phyloP scores from a whole-genome alignment of 306 rosid species.

The Amphicarpaea edgeworthii region DNA sequence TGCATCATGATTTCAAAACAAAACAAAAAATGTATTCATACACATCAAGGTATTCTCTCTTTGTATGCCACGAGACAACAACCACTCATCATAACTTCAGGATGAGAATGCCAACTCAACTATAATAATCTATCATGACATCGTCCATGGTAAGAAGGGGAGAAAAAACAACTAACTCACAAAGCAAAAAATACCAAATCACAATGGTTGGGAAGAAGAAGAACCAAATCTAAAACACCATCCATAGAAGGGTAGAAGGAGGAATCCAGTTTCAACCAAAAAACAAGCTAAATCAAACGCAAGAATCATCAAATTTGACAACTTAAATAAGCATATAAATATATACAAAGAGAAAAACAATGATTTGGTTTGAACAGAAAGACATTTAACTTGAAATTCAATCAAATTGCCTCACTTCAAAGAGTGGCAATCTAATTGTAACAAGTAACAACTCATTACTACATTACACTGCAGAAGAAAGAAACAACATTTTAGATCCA shows the following conservation, averaged over 20 bases:
- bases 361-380: slow-evolving; percentile 3
- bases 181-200: slow-evolving; percentile 1
- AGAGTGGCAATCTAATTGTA: neutral
- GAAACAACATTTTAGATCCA: slow-evolving; percentile 50
- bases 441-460: slow-evolving; percentile 1
- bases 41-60: slow-evolving; percentile 12
- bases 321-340: slow-evolving; percentile 1
- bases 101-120: slow-evolving; percentile 27
- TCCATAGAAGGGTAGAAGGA: slow-evolving; percentile 21
- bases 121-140: neutral
- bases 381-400: slow-evolving; percentile 5
- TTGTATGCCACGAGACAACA: slow-evolving; percentile 12
- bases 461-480: neutral
- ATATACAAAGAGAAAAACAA: slow-evolving; percentile 13
- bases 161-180: neutral
- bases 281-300: slow-evolving; percentile 31
- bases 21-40: neutral
- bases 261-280: slow-evolving; percentile 20
- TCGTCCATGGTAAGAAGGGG: neutral
- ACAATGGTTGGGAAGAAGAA: slow-evolving; percentile 31
- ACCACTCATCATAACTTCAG: slow-evolving; percentile 28
- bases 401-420: slow-evolving; percentile 11
- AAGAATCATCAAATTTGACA: slow-evolving; percentile 41
- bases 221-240: slow-evolving; percentile 37
- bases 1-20: slow-evolving; percentile 29